phyloP scores from a whole-genome alignment of 495 filamentous ascomycete species.

The Podospora anserina region DNA sequence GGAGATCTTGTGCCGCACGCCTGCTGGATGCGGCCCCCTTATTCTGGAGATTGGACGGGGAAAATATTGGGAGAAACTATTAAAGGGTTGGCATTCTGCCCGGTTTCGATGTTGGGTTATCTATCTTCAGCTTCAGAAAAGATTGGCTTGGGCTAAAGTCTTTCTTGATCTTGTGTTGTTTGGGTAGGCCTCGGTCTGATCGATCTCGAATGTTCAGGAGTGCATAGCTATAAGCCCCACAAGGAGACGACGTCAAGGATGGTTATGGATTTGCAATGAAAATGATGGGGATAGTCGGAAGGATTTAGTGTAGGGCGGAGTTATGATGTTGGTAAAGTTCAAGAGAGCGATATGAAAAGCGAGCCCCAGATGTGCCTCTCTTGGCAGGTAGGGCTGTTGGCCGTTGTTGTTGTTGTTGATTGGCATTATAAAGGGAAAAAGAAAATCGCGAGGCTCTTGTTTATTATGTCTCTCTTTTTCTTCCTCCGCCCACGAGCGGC shows the following conservation, averaged over 20 bases:
- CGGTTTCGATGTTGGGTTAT: not conserved
- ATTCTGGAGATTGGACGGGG: not conserved
- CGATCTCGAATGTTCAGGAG: not conserved
- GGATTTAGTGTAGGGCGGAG: not conserved
- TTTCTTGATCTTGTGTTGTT: too few species aligned
- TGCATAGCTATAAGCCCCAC: not conserved
- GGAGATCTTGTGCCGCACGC: not conserved
- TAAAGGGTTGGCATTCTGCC: not conserved
- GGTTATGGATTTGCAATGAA: not conserved
- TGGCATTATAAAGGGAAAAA: not conserved
- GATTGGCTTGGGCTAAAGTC: too few species aligned
- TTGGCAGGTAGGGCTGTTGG: constrained; percentile 1
- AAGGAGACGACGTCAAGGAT: not conserved
- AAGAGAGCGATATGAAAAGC: not conserved
- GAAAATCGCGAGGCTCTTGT: not conserved
- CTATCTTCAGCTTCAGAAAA: not conserved
- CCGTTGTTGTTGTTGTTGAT: not conserved
- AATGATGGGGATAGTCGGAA: not conserved
- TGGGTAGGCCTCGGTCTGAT: not conserved
- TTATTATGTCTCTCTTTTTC: not conserved
- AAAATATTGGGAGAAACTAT: not conserved
- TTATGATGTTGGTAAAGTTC: not conserved
- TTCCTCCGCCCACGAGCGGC: not conserved
- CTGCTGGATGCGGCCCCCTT: not conserved
- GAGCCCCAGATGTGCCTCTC: not conserved